Percentiles rank a stretch among this genome's conserved stretches.
Conservation (phyloP, 306 rosid genomes). For the Begonia masoniana region DNA sequence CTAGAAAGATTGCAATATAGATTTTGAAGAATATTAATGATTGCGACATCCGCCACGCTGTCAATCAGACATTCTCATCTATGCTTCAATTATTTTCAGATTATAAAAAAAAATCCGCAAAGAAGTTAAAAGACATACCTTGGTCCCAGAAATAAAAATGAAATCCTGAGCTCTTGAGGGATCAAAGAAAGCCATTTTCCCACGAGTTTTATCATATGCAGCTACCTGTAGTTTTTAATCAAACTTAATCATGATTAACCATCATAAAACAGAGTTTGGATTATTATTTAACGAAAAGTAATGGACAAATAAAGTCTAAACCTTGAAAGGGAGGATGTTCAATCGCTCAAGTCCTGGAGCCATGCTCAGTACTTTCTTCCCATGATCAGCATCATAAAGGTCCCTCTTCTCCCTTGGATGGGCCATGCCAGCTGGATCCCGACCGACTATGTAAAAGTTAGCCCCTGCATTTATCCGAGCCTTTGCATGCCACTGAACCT, state of each 20-base stretch:
- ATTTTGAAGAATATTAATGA: too few relatives aligned
- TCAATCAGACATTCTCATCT: too few relatives aligned
- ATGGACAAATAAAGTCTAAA: slow-evolving; percentile 8
- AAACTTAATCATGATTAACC: not conserved
- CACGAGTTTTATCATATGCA: slow-evolving; percentile 89
- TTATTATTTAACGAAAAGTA: slow-evolving; percentile 4
- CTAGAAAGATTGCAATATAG: too few relatives aligned
- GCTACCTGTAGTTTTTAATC: slow-evolving; percentile 49
- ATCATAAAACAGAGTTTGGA: not conserved
- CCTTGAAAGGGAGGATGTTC: slow-evolving; percentile 94
- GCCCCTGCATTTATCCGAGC: slow-evolving; percentile 98
- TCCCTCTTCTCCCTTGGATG: slow-evolving; percentile 86
- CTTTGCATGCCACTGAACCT: slow-evolving; percentile 99
- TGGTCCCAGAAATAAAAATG: slow-evolving; percentile 91
- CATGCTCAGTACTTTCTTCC: slow-evolving; percentile 92
- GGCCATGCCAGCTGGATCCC: slow-evolving; percentile 97
- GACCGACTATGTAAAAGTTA: slow-evolving; percentile 89
- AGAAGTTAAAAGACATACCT: slow-evolving; percentile 29
- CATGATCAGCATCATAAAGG: slow-evolving; percentile 90
- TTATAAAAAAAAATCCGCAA: too few relatives aligned
- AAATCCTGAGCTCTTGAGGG: slow-evolving; percentile 88
- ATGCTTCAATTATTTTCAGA: too few relatives aligned
- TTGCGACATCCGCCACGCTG: too few relatives aligned
- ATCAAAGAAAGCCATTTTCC: slow-evolving; percentile 94
- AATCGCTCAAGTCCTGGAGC: slow-evolving; percentile 90